A percentile compares a stretch with the other conserved stretches of the same genome.
These are phyloP conservation scores for Calcarisporium arbuscula DNA, from an alignment of 2,329 filamentous ascomycete genomes.

Conservation along the genomic window DNA sequence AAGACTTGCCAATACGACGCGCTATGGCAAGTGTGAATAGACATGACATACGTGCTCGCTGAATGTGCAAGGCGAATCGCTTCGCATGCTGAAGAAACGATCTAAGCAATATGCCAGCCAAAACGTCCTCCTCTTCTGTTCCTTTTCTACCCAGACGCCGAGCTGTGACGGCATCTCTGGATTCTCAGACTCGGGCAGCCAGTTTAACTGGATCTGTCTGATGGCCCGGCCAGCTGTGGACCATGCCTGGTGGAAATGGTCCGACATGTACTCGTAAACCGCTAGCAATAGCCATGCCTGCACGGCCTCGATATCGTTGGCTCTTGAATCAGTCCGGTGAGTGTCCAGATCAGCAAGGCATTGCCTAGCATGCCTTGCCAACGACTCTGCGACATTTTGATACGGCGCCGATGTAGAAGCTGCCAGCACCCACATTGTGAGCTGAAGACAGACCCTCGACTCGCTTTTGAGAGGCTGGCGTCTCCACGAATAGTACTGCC, in stretches of 20 bases:
- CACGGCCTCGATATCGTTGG: slow-evolving; percentile 19
- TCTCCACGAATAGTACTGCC: slow-evolving; percentile 11
- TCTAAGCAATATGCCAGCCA: slow-evolving; percentile 34
- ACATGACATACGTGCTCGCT: slow-evolving; percentile 21
- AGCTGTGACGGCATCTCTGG: slow-evolving; percentile 5
- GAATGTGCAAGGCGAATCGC: slow-evolving; percentile 22
- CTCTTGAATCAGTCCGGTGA: slow-evolving; percentile 1
- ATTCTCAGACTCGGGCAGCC: slow-evolving; percentile 26
- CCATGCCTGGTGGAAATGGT: slow-evolving; percentile 25
- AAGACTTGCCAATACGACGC: neutral
- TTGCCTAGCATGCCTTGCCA: slow-evolving; percentile 9
- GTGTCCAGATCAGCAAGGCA: slow-evolving; percentile 7
- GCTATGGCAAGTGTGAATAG: too few relatives aligned
- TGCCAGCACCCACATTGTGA: slow-evolving; percentile 30
- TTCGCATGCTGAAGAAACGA: slow-evolving; percentile 25
- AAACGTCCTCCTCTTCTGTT: slow-evolving; percentile 29
- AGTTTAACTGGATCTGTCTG: slow-evolving; percentile 28
- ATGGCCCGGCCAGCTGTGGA: slow-evolving; percentile 29
- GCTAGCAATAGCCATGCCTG: slow-evolving; percentile 31
- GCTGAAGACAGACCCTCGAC: slow-evolving; percentile 20
- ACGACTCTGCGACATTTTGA: slow-evolving; percentile 8
- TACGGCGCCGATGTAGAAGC: slow-evolving; percentile 25
- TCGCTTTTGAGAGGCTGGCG: slow-evolving; percentile 1
- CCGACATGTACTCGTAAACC: slow-evolving; percentile 28
- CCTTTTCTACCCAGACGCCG: slow-evolving; percentile 20